phyloP scores from a whole-genome alignment of 129 eudicot genomes.

The Escallonia herrerae region DNA sequence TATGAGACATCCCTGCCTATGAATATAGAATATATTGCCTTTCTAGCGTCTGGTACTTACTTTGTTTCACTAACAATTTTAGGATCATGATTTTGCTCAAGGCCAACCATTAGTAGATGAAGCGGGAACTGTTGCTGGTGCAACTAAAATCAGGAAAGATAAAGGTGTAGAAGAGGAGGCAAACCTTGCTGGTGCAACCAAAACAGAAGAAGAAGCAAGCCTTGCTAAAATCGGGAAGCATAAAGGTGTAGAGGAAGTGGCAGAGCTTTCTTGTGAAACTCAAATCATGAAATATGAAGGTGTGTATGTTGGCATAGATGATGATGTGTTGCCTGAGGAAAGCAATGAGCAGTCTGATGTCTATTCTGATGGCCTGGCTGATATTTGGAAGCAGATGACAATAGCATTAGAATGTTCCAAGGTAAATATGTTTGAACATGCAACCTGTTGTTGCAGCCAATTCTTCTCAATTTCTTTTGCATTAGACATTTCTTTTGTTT shows the following conservation, averaged over 20 bases:
- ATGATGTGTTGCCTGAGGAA: slow-evolving; percentile 29
- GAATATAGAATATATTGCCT: neutral
- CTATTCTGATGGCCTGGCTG: slow-evolving; percentile 48
- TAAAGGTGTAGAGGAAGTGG: too few relatives aligned
- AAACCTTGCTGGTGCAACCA: neutral
- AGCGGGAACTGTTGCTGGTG: slow-evolving; percentile 22
- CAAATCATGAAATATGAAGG: slow-evolving; percentile 13
- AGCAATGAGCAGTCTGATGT: slow-evolving; percentile 16
- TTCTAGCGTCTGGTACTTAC: neutral
- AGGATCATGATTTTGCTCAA: slow-evolving; percentile 22
- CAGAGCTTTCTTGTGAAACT: neutral
- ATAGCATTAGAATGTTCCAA: slow-evolving; percentile 62
- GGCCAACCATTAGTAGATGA: slow-evolving; percentile 10
- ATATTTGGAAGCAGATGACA: slow-evolving; percentile 75
- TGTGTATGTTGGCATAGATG: slow-evolving; percentile 24
- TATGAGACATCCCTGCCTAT: too few relatives aligned
- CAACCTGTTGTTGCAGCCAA: neutral
- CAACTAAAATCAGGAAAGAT: slow-evolving; percentile 8
- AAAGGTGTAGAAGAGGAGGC: slow-evolving; percentile 6
- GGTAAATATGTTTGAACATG: slow-evolving; percentile 31
- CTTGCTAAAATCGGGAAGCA: too few relatives aligned
- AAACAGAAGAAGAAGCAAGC: too few relatives aligned
- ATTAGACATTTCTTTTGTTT: too few relatives aligned
- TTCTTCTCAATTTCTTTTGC: neutral
- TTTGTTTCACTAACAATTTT: slow-evolving; percentile 12